A percentile compares a stretch with the other conserved stretches of the same genome.
Conservation (phyloP, 768 basidiomycete genomes). For the Russula sp. region DNA sequence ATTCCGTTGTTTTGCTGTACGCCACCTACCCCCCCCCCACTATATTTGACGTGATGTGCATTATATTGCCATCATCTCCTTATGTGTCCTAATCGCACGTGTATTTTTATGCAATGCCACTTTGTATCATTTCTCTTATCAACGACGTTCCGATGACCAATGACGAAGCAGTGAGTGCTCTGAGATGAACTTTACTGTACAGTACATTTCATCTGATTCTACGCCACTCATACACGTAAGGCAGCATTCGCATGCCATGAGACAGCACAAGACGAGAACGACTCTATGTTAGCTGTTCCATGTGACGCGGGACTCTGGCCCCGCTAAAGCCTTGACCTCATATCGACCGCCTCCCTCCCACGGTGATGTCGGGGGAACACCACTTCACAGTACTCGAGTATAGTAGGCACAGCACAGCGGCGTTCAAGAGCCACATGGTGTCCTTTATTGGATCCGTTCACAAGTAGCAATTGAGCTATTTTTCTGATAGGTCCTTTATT, state of each 20-base stretch:
- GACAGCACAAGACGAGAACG: neutral
- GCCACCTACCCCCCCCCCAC: neutral
- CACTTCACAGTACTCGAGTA: neutral
- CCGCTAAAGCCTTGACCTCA: conserved; percentile 39
- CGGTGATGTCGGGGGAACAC: conserved; percentile 70
- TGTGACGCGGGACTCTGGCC: neutral
- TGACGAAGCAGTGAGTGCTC: neutral
- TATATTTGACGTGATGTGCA: conserved; percentile 4
- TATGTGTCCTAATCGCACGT: conserved; percentile 20
- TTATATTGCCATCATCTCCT: neutral
- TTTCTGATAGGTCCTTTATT: too few species aligned
- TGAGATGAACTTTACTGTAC: neutral
- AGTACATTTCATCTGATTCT: too few species aligned
- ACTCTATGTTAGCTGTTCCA: conserved; percentile 53
- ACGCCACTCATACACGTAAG: conserved; percentile 3
- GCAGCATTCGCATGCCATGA: too few species aligned
- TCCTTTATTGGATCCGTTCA: too few species aligned
- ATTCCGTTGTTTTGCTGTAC: neutral
- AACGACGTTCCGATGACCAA: neutral
- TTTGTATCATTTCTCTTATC: conserved; percentile 13
- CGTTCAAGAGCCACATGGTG: too few species aligned
- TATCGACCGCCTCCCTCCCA: conserved; percentile 45
- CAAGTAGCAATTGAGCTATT: too few species aligned
- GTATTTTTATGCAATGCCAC: conserved; percentile 25
- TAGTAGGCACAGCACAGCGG: too few species aligned